phyloP scores from a whole-genome alignment of 768 basidiomycete genomes.

The Suillus lakei region DNA sequence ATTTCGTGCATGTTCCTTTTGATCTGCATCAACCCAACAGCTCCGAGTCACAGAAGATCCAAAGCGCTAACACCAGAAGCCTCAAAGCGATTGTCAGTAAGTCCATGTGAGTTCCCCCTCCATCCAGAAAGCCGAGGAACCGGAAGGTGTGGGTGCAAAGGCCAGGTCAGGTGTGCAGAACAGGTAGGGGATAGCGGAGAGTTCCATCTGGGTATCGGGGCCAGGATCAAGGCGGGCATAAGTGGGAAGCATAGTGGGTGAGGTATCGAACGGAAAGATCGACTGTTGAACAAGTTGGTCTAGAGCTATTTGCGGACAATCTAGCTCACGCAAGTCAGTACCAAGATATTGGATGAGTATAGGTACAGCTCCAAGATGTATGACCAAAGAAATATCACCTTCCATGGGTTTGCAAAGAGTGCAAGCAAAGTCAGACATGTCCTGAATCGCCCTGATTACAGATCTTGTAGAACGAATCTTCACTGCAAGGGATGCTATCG shows the following conservation, averaged over 20 bases:
- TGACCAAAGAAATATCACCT: conserved; percentile 21
- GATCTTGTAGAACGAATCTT: conserved; percentile 4
- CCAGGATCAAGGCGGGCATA: conserved; percentile 17
- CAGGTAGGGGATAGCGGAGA: conserved; percentile 37
- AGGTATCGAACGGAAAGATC: conserved; percentile 1
- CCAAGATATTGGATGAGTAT: neutral
- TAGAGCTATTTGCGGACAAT: neutral
- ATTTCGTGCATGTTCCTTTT: neutral
- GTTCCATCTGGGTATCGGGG: conserved; percentile 22
- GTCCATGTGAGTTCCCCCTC: neutral
- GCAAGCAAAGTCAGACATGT: conserved; percentile 21
- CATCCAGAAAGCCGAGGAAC: neutral
- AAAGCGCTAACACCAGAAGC: neutral
- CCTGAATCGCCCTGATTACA: conserved; percentile 22
- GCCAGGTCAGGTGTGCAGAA: conserved; percentile 24
- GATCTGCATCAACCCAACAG: neutral
- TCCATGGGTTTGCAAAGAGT: conserved; percentile 24
- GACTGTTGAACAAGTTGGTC: neutral
- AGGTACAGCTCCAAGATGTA: neutral
- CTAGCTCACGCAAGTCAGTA: neutral
- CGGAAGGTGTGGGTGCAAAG: neutral
- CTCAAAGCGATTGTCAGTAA: neutral
- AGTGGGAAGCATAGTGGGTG: neutral
- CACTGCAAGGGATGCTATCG: too few species aligned
- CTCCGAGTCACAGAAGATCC: neutral